phyloP scores from a whole-genome alignment of 257 asterid genomes.

The Phtheirospermum japonicum region DNA sequence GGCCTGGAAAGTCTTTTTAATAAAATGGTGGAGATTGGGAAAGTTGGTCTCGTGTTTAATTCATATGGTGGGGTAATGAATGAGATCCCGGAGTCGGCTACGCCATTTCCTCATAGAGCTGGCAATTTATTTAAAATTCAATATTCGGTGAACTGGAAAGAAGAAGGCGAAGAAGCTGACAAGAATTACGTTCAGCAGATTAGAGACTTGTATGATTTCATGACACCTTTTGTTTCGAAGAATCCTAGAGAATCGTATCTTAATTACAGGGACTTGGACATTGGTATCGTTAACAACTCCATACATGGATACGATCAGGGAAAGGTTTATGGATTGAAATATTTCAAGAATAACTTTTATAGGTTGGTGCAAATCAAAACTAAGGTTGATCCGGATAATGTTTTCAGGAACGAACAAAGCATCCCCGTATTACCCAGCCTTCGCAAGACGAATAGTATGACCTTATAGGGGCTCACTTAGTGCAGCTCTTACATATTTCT shows the following conservation, averaged over 20 bases:
- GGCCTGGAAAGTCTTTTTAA: constrained; percentile 27
- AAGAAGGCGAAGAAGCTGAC: constrained; percentile 24
- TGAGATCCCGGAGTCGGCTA: constrained; percentile 24
- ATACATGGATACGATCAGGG: constrained; percentile 32
- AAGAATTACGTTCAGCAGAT: constrained; percentile 13
- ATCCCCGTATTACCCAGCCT: constrained; percentile 21
- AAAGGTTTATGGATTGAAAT: constrained; percentile 36
- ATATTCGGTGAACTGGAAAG: constrained; percentile 34
- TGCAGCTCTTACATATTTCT: too few species aligned
- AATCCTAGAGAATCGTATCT: constrained; percentile 45
- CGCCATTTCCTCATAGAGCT: constrained; percentile 45
- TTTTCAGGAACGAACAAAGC: constrained; percentile 10
- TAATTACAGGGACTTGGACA: constrained; percentile 45
- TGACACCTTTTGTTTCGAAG: constrained; percentile 36
- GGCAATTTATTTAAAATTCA: constrained; percentile 45
- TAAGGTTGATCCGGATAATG: constrained; percentile 27
- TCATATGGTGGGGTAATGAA: constrained; percentile 44
- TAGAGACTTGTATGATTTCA: constrained; percentile 32
- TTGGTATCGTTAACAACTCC: constrained; percentile 30
- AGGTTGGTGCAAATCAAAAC: constrained; percentile 38
- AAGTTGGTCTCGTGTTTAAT: constrained; percentile 35
- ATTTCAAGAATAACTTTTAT: constrained; percentile 35
- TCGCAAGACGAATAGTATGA: too few species aligned
- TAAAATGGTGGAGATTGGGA: constrained; percentile 33
- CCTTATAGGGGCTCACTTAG: too few species aligned